Evolutionary conservation across 1,284 basidiomycete genomes (phyloP).

Genomic region (Lignosus rhinocerotis): DNA sequence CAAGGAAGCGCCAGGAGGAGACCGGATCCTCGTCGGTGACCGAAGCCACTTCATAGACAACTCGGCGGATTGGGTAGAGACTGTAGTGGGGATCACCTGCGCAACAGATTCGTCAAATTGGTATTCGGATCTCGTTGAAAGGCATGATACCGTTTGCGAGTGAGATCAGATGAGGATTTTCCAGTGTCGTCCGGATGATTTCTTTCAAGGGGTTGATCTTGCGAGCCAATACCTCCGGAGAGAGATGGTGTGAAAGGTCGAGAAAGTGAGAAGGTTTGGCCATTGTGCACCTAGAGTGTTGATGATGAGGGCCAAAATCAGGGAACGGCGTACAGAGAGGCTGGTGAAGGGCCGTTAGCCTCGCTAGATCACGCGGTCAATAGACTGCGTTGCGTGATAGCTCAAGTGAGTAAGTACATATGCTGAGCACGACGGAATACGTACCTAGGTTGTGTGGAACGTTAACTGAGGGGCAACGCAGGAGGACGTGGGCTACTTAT

Average conservation of each 20-base stretch:
- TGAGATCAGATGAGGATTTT: constrained; percentile 35
- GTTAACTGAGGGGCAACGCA: too few species aligned
- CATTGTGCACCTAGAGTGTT: background rate
- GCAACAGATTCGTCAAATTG: too few species aligned
- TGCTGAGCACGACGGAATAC: too few species aligned
- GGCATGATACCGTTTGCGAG: constrained; percentile 40
- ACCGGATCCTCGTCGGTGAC: constrained; percentile 34
- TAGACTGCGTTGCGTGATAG: too few species aligned
- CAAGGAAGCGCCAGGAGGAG: constrained; percentile 28
- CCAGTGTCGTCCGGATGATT: constrained; percentile 34
- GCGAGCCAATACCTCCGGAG: constrained; percentile 32
- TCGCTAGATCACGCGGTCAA: too few species aligned
- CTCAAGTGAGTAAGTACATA: too few species aligned
- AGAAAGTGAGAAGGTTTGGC: constrained; percentile 2
- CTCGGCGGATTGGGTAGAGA: constrained; percentile 41
- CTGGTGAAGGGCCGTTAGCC: too few species aligned
- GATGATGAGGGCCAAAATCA: too few species aligned
- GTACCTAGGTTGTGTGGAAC: too few species aligned
- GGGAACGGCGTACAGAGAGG: too few species aligned
- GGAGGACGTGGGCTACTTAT: too few species aligned
- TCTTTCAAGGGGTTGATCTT: constrained; percentile 41
- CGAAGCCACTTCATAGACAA: constrained; percentile 41
- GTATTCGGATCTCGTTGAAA: too few species aligned
- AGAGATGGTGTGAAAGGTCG: constrained; percentile 38
- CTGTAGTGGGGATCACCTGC: constrained; percentile 41